Base-by-base conservation (phyloP, 805 yeast genomes). In the Metschnikowia sp. region DNA sequence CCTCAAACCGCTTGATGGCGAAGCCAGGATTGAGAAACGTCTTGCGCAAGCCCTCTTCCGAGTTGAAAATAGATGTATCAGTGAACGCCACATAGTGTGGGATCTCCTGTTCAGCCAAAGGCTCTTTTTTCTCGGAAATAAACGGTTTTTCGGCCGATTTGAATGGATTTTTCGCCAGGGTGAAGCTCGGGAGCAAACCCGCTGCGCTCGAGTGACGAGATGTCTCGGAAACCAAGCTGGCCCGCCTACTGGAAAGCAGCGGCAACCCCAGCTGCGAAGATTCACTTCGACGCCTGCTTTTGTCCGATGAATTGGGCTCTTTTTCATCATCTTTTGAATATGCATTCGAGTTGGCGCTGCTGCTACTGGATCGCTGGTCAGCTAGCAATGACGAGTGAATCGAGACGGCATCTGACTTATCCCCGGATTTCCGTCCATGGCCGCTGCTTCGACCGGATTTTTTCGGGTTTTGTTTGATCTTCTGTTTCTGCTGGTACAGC, bases 401-500 rank as follows among this genome's bases (percentile, higher is more conserved):
- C 26, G 7, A 22, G 3, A 7, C 26, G 26, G 7, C 26, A 22
- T 22, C 26, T 3, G 26, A 22, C 5, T 22, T 22, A 22, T 22
- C 26, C 26, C 26, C 26, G 26, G 7, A 5, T 22, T 22, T 22
- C 8, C 26, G 26, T 1, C 13, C 11, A 26, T n/a, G 30, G 28
- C 28, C 37, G 28, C 18, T 18, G 22, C 29, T 10, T 15, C 30
- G 26, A 26, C 43, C 12, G 12, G 36, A 36, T 46, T 57, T 54
- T 39, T 59, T 56, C 35, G 53, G 53, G 33, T 44, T 49, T 11
- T 31, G 42, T 39, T 45, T 45, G 36, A 70, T 43, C 50, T 70
- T 70, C 51, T 72, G 73, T 47, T 68, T 66, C 28, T 70, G 69
- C 54, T 72, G 76, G 49, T 67, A 72, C 61, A 66, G 69, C 47